Evolutionary conservation across 192 early-diverging fungal species (phyloP), one percentile per base, ranked within the genome.

Genomic region (Coemansia sp.): DNA sequence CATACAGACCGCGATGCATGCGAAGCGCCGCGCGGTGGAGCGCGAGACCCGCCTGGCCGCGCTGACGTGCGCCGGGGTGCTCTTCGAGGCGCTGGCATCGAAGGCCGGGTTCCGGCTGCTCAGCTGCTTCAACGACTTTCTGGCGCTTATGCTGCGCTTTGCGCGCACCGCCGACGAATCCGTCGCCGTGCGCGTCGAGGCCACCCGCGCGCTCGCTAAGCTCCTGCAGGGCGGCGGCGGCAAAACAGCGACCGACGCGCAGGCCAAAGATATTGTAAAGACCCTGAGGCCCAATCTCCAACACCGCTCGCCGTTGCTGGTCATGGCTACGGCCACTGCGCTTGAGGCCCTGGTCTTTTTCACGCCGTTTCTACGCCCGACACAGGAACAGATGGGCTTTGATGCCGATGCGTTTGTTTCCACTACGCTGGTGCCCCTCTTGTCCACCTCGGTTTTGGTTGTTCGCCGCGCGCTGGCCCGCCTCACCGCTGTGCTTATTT

Each of bases 261-360:
- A 81, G 25, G 67, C 79, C 19, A 89, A 86, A 57, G 95, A 97
- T 22, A 62, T 89, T 2, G 55, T 83, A 23, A 90, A 90, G 59
- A 45, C 65, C 0, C 77, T 89, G 6, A 83, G 84, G 22, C 14
- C 70, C 11, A 86, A 86, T 7, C 51, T 93, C 35, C 40, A 63
- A 2, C 90, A 94, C 59, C 90, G 92, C 51, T 79, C 86, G 4
- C 73, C 79, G 8, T 22, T 63, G n/a, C 50, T 81, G 32, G 75
- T 64, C 4, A 19, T 75, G 9, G 66, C 60, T 1, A 35, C 75
- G 5, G 32, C 38, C 5, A 32, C 30, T 14, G 64, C 59, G 1
- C 15, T 78, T 5, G 56, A 61, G 37, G 37, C 65, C 1, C 53
- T 80, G 35, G 60, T 53, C 1, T 33, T 51, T 4, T 56, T 32